Conservation (phyloP, 352 stramenopile species). For the Globisporangium echinulatum region DNA sequence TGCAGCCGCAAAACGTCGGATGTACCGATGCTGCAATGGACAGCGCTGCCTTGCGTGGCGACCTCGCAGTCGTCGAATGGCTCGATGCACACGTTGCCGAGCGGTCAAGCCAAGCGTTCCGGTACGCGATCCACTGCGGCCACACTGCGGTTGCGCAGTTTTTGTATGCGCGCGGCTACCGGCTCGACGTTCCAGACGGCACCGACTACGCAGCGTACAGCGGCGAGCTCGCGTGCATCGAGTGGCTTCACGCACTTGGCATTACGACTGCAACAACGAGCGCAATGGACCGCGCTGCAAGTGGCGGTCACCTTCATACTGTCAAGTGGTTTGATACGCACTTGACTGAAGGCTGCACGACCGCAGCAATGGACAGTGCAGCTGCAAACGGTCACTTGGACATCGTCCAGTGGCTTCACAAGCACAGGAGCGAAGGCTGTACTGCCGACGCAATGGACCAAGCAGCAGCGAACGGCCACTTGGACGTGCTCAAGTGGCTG, state of each 20-base stretch:
- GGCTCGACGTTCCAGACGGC: conserved; percentile 3
- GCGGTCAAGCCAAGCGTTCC: conserved; percentile 5
- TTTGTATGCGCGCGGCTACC: conserved; percentile 4
- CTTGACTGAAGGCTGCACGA: conserved; percentile 14
- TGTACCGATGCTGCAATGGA: conserved; percentile 18
- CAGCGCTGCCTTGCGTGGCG: conserved; percentile 13
- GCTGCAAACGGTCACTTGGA: conserved; percentile 13
- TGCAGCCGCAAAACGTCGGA: conserved; percentile 7
- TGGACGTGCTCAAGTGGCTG: conserved; percentile 17
- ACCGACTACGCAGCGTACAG: conserved; percentile 13
- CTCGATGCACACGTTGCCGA: conserved; percentile 10
- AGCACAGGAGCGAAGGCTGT: conserved; percentile 14
- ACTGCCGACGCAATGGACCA: conserved; percentile 19
- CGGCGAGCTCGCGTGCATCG: conserved; percentile 10
- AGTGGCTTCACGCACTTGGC: conserved; percentile 9
- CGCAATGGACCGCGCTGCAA: conserved; percentile 15
- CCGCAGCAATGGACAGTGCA: conserved; percentile 16
- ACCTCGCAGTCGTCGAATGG: conserved; percentile 19
- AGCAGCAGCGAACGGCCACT: conserved; percentile 17
- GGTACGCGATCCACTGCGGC: conserved; percentile 10
- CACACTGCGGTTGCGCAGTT: conserved; percentile 12
- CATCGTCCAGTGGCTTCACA: conserved; percentile 17
- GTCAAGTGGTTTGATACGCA: conserved; percentile 16
- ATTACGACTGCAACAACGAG: conserved; percentile 9
- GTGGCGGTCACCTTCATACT: conserved; percentile 14